Base-by-base conservation (phyloP, 2,329 filamentous ascomycete species). In the Calonectria crousiana region DNA sequence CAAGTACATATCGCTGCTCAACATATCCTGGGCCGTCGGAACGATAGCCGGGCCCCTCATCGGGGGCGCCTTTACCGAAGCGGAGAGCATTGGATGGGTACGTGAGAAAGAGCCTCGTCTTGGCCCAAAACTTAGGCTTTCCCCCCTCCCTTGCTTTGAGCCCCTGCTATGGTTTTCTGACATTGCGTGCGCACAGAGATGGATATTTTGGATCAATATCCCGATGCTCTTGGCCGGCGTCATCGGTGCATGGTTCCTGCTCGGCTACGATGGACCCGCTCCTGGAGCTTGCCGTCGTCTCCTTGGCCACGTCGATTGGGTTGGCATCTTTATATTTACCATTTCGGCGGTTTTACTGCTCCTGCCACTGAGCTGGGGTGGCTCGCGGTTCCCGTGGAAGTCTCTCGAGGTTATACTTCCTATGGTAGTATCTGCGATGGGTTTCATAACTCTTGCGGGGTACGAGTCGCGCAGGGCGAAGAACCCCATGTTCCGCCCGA, bases 251-350 rank as follows among this genome's bases (percentile, higher is more conserved):
- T 75, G 77, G 52, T 71, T 80, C 44, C 80, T 84, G 58, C 74
- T 84, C 14, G 79, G 77, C 38, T 80, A 82, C 34, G 79, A 81
- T 62, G 62, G 68, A 56, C 66, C 71, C 36, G 18, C 34, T 20
- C 64, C 71, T 2, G 66, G 67, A 0, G 66, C 72, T 30, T 32
- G 60, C 23, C 34, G 36, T 13, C 69, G 23, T 14, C 16, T 76
- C 3, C 66, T 81, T 36, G 72, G 70, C 23, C 49, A 70, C 4
- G 88, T 94, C 30, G 93, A 95, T 80, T 94, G 90, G 88, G 69
- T 91, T 38, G 93, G 93, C 1, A 88, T 89, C 6, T 76, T 89
- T 0, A 79, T 95, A 4, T 94, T 95, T 79, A 80, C 82, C 13
- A 26, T 75, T 32, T 75, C 75, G 6, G 72, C 75, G 1, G 65